These are phyloP conservation scores for Ilyonectria destructans DNA, from an alignment of 2,329 filamentous ascomycete species.

Conservation along the genomic window DNA sequence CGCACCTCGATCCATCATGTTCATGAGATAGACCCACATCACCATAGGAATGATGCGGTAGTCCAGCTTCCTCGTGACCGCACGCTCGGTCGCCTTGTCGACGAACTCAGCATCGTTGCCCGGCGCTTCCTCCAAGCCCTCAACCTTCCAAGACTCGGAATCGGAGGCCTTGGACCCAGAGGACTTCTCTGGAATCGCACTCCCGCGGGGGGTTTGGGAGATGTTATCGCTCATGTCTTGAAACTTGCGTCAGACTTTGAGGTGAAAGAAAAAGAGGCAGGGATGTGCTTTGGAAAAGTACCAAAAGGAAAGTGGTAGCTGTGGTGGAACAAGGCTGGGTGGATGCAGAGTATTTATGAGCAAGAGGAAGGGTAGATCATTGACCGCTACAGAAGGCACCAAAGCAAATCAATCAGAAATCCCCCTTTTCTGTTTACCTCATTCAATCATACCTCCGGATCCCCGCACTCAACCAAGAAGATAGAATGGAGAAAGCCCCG, in stretches of 20 bases:
- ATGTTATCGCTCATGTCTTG: background rate
- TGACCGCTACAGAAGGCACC: background rate
- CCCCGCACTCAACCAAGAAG: background rate
- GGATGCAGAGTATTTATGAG: background rate
- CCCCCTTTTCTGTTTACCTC: background rate
- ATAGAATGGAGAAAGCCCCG: background rate
- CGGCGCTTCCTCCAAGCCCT: constrained; percentile 37
- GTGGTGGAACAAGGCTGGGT: background rate
- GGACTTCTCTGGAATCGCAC: background rate
- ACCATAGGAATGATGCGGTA: constrained; percentile 53
- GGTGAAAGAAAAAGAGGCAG: background rate
- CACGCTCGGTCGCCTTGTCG: constrained; percentile 41
- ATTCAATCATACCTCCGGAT: background rate
- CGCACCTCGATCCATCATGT: constrained; percentile 55
- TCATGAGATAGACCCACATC: constrained; percentile 56
- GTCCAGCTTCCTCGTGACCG: constrained; percentile 51
- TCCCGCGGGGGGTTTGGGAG: background rate
- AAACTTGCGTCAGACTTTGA: background rate
- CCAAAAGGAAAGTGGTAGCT: background rate
- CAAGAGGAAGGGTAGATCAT: background rate
- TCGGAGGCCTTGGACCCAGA: constrained; percentile 39
- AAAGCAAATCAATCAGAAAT: background rate
- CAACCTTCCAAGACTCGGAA: constrained; percentile 36
- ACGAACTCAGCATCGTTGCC: constrained; percentile 37
- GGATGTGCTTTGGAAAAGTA: background rate